Conservation (phyloP, 805 yeast species). For the Candida parachauliodes region DNA sequence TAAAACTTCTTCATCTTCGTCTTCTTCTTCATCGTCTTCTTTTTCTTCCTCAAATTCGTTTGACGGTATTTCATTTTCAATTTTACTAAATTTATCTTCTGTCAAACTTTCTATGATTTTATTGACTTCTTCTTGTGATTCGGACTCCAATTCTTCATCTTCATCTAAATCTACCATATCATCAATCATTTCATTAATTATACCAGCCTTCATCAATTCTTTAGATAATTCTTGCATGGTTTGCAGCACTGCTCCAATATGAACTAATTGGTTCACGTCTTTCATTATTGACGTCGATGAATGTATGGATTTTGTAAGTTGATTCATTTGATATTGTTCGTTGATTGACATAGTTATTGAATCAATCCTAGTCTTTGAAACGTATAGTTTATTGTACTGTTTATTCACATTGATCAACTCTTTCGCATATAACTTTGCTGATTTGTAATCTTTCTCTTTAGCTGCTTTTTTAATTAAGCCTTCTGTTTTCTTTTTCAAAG, state of each 20-base stretch:
- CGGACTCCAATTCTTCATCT: slow-evolving; percentile 61
- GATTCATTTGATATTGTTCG: slow-evolving; percentile 85
- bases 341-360: slow-evolving; percentile 85
- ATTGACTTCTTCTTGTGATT: slow-evolving; percentile 64
- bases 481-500: slow-evolving; percentile 72
- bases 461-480: slow-evolving; percentile 69
- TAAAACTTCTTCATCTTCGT: slow-evolving; percentile 62
- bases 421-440: slow-evolving; percentile 76
- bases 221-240: slow-evolving; percentile 83
- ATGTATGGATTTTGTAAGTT: slow-evolving; percentile 77
- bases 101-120: slow-evolving; percentile 47
- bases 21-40: slow-evolving; percentile 17
- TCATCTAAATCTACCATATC: slow-evolving; percentile 77
- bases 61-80: slow-evolving; percentile 31
- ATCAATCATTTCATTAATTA: slow-evolving; percentile 92
- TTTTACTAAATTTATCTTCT: slow-evolving; percentile 36
- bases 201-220: slow-evolving; percentile 81
- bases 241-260: slow-evolving; percentile 72
- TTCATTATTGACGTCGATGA: slow-evolving; percentile 78
- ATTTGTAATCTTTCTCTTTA: slow-evolving; percentile 68
- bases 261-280: slow-evolving; percentile 77
- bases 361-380: slow-evolving; percentile 81
- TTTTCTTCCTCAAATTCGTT: slow-evolving; percentile 14
- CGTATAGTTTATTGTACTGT: slow-evolving; percentile 69
- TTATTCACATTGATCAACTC: slow-evolving; percentile 72